Percentiles rank a stretch among this genome's conserved stretches.
phyloP scores from a whole-genome alignment of 2,329 filamentous ascomycete species.

The Penicillium paneum region DNA sequence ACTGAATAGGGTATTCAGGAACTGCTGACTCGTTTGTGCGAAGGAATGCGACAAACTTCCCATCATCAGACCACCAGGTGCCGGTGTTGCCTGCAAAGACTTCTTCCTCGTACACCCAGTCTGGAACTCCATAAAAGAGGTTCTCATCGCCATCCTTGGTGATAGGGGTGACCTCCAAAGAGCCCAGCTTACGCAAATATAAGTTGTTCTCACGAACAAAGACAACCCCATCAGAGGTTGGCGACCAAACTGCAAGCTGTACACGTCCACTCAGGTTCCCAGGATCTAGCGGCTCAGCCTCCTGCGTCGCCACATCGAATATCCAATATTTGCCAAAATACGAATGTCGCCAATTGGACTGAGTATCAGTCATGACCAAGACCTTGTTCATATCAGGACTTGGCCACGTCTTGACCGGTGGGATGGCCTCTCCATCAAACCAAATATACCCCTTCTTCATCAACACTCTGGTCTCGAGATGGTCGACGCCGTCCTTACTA shows the following conservation, averaged over 20 bases:
- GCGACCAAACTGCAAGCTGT: slow-evolving; percentile 87
- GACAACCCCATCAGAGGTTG: slow-evolving; percentile 78
- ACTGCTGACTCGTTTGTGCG: slow-evolving; percentile 91
- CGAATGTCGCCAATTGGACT: slow-evolving; percentile 87
- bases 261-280: slow-evolving; percentile 62
- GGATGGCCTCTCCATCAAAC: slow-evolving; percentile 55
- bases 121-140: slow-evolving; percentile 91
- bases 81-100: slow-evolving; percentile 76
- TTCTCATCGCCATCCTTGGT: slow-evolving; percentile 83
- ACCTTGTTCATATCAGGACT: slow-evolving; percentile 84
- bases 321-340: slow-evolving; percentile 85
- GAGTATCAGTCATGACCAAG: slow-evolving; percentile 67
- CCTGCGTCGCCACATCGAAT: slow-evolving; percentile 80
- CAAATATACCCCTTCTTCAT: slow-evolving; percentile 68
- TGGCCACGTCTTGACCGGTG: slow-evolving; percentile 64
- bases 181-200: slow-evolving; percentile 68
- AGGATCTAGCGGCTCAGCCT: slow-evolving; percentile 72
- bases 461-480: slow-evolving; percentile 61
- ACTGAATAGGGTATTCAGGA: slow-evolving; percentile 88
- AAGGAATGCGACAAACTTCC: slow-evolving; percentile 84
- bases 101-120: slow-evolving; percentile 95
- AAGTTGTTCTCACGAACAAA: slow-evolving; percentile 91
- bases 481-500: slow-evolving; percentile 45
- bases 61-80: slow-evolving; percentile 94
- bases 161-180: slow-evolving; percentile 63